Base-by-base conservation (phyloP, 2,329 filamentous ascomycete species). In the Cladosporium phlei region DNA sequence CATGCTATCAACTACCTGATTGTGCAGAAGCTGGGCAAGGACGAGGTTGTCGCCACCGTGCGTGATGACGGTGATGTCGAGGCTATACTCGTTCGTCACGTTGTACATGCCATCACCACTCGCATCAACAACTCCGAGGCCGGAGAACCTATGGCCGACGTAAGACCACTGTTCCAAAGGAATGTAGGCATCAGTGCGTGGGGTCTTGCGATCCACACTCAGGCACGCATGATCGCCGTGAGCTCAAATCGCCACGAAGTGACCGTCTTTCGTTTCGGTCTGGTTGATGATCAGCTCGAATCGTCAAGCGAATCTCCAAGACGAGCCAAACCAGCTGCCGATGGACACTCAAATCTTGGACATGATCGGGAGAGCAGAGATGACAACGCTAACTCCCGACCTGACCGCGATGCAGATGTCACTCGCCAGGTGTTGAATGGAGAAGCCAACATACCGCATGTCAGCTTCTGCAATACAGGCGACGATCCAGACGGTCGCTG, bases 181-280 rank as follows among this genome's bases (percentile, higher is more conserved):
- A 89, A 86, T 60, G 88, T 95, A 2, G 79, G 79, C 1, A 70
- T 68, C 19, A 91, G 87, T 50, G 91, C 90, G 2, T 98, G 93
- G 93, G 93, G 91, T 0, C 67, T 95, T 38, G 85, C 88, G 6
- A 76, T 95, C 9, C 91, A 97, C 63, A 76, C 80, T 51, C 71
- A 82, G 52, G 88, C 87, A n/a, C 81, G 90, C 0, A 71, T 96
- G 51, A 85, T 98, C 52, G 93, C 91, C 0, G 83, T 94, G 29
- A 87, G 86, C 56, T 82, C 86, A 0, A 98, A 98, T 62, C 78
- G 75, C 0, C 70, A 73, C 17, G 59, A 69, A 12, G 75, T 86
- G 21, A 76, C 72, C 3, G 70, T 85, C 1, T 78, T 80, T 56
- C 77, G 78, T 11, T 79, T 80, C 55, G 79, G 76, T 0, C 67